These are phyloP conservation scores for Arthrobotrys sphaeroides DNA, from an alignment of 2,329 filamentous ascomycete genomes.

Conservation along the genomic window DNA sequence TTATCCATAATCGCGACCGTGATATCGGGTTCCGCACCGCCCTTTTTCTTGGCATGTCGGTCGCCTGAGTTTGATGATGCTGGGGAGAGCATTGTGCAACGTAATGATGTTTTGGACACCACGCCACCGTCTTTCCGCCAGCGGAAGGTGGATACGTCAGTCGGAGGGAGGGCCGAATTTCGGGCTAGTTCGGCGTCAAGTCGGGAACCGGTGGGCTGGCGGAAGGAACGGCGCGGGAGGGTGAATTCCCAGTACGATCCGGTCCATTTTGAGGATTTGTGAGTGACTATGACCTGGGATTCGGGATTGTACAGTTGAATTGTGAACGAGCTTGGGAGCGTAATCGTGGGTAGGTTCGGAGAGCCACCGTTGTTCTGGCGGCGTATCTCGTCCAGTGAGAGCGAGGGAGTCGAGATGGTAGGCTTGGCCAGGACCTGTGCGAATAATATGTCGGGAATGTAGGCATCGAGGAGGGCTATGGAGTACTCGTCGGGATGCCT, in stretches of 20 bases:
- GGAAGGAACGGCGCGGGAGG: constrained; percentile 85
- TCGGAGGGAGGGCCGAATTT: constrained; percentile 53
- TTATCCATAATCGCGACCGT: constrained; percentile 80
- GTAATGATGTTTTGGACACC: constrained; percentile 55
- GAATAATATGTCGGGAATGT: constrained; percentile 81
- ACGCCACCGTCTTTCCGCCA: constrained; percentile 58
- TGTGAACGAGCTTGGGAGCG: constrained; percentile 73
- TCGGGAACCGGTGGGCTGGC: constrained; percentile 77
- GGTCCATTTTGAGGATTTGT: constrained; percentile 80
- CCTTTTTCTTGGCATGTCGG: constrained; percentile 42
- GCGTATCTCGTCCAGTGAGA: constrained; percentile 82
- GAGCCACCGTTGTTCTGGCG: constrained; percentile 73
- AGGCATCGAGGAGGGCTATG: constrained; percentile 82
- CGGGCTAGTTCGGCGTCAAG: constrained; percentile 68
- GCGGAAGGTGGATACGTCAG: constrained; percentile 55
- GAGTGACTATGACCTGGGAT: constrained; percentile 76
- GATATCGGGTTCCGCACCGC: constrained; percentile 80
- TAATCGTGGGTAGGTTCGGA: constrained; percentile 76
- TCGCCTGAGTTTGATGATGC: constrained; percentile 39
- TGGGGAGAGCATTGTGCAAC: constrained; percentile 56
- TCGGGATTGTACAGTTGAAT: constrained; percentile 95
- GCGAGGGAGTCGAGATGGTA: constrained; percentile 82
- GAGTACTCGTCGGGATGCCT: constrained; percentile 88
- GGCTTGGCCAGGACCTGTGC: constrained; percentile 86
- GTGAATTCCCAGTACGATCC: constrained; percentile 89